Percentiles rank a stretch among this genome's conserved stretches.
phyloP scores from a whole-genome alignment of 371 early-diverging fungal species.

The Zopfochytrium polystomum region DNA sequence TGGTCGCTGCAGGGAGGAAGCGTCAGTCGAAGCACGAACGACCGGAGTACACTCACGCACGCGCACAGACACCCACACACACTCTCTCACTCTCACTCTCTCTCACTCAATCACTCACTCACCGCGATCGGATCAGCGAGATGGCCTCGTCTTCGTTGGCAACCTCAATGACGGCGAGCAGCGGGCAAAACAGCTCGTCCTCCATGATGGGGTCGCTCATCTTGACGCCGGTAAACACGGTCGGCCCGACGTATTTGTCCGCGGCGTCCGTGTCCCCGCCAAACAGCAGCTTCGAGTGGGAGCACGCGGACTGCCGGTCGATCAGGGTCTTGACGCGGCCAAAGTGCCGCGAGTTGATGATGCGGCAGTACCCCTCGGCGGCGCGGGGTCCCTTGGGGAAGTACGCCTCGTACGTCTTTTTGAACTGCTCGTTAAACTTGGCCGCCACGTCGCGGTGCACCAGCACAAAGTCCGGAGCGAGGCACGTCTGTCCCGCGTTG shows the following conservation, averaged over 20 bases:
- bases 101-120: too few relatives aligned
- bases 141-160: conserved; percentile 74
- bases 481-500: conserved; percentile 84
- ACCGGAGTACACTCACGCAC: too few relatives aligned
- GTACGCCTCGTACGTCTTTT: conserved; percentile 43
- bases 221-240: conserved; percentile 39
- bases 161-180: conserved; percentile 77
- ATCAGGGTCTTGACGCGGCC: conserved; percentile 65
- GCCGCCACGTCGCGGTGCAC: conserved; percentile 53
- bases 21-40: background rate
- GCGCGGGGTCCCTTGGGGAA: conserved; percentile 48
- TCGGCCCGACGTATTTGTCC: conserved; percentile 37
- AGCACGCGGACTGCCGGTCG: conserved; percentile 25
- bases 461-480: conserved; percentile 84
- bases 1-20: conserved; percentile 5
- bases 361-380: conserved; percentile 53
- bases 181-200: conserved; percentile 59
- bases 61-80: too few relatives aligned
- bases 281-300: conserved; percentile 22
- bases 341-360: conserved; percentile 71
- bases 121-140: conserved; percentile 58
- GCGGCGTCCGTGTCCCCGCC: conserved; percentile 32
- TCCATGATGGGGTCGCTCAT: conserved; percentile 43
- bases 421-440: conserved; percentile 53
- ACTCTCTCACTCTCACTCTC: conserved; percentile 2